Evolutionary conservation across 2,329 filamentous ascomycete genomes (phyloP), one percentile per base, ranked within the genome.

Genomic region (Aspergillus ochraceus): DNA sequence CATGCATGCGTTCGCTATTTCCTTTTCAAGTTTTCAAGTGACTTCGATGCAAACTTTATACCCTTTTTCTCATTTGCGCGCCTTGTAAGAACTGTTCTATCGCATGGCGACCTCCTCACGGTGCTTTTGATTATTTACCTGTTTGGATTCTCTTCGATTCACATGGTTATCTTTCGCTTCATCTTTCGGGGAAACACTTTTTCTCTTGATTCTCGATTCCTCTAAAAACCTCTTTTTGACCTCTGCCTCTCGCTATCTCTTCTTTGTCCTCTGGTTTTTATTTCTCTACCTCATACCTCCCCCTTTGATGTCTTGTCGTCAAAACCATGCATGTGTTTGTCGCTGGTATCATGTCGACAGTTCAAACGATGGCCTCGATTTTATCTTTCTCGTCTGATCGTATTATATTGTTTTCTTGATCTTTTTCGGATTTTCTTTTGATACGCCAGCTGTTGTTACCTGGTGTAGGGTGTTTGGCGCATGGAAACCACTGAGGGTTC

Each of bases 21-120:
- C 54, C 36, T 42, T 61, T 65, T 65, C 61, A 63, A 65, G 62
- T 67, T 62, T 60, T 60, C 64, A 61, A 66, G 65, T 69, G 66
- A 64, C 66, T 66, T 69, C 63, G 64, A 67, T 71, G 59, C 63
- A 64, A 65, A 66, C 59, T 63, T 62, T 70, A 68, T 70, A 68
- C 64, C 64, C 66, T 64, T 64, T 64, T 63, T 64, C 63, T 62
- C 57, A 60, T 67, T 62, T 63, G 61, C 57, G 60, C 63, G 57
- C 60, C 55, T 66, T 17, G 64, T 64, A 65, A 67, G 62, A 66
- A 61, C 52, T 63, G 61, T 57, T 62, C 58, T 59, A 61, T 64
- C 55, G 61, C 57, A 59, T 62, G 49, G 55, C 49, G 57, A 58
- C 49, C 57, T 60, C 49, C 50, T 52, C 20, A 46, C 45, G 52